Conservation (phyloP, 495 filamentous ascomycete genomes). For the Penicillium dipodomyicola region DNA sequence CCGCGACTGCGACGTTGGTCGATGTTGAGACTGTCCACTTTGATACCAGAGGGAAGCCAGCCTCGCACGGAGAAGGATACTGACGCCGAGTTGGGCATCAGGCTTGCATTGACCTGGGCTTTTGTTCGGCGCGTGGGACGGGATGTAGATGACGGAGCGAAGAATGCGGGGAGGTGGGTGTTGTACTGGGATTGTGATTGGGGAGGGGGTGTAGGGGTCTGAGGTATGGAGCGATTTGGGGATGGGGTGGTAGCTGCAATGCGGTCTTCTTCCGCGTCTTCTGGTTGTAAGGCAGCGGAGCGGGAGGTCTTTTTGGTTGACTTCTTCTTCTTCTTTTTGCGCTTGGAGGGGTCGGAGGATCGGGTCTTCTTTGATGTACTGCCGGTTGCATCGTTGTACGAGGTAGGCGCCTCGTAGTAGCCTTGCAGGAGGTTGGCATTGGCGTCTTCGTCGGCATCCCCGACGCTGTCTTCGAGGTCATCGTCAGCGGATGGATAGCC, state of each 20-base stretch:
- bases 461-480: conserved; percentile 57
- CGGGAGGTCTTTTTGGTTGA: conserved; percentile 41
- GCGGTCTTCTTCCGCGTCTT: conserved; percentile 29
- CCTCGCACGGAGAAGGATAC: conserved; percentile 91
- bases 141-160: conserved; percentile 32
- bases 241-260: conserved; percentile 20
- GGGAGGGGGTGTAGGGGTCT: conserved; percentile 24
- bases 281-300: conserved; percentile 22
- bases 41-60: conserved; percentile 92
- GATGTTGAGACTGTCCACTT: conserved; percentile 82
- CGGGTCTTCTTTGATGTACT: conserved; percentile 24
- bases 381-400: conserved; percentile 33
- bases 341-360: conserved; percentile 30
- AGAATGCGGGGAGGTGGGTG: conserved; percentile 26
- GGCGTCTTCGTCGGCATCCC: conserved; percentile 41
- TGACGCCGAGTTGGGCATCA: conserved; percentile 88
- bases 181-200: conserved; percentile 13
- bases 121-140: conserved; percentile 44
- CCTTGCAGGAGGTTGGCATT: conserved; percentile 46
- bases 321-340: conserved; percentile 44
- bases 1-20: conserved; percentile 84
- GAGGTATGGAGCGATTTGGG: conserved; percentile 30
- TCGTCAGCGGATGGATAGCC: conserved; percentile 54
- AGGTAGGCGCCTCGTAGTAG: conserved; percentile 55
- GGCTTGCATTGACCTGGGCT: conserved; percentile 66